Base-by-base conservation (phyloP, 441 rosid genomes). In the Pelargonium citronellum region DNA sequence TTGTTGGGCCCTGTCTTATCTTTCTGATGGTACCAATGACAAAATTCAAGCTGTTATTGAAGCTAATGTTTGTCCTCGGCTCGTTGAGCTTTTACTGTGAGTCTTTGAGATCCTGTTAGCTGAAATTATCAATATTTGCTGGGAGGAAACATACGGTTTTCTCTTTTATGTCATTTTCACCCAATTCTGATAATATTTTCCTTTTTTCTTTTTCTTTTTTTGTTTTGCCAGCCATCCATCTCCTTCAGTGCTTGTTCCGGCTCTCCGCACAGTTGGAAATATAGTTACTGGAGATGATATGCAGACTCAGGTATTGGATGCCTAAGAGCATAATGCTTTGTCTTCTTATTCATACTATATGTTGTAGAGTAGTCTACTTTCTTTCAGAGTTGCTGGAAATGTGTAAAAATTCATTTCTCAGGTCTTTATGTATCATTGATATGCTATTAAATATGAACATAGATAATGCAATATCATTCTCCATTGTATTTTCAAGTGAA, bases 181-280 rank as follows among this genome's bases (percentile, higher is more conserved):
- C 61, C 20, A 4, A 55, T 55, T 13, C 51, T 46, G 51, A 9
- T 1, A 0, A 2, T 46, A 11, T 10, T 55, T 15, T 20, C 22
- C 61, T 2, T 16, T 17, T 1, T 5, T 0, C n/a, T n/a, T n/a
- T n/a, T n/a, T n/a, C n/a, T n/a, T n/a, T 41, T 64, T 39, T 37
- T 64, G 13, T 69, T 68, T 55, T 34, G 34, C 6, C 75, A 92
- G 95, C 75, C 93, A 92, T 64, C 91, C 87, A 62, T 85, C 96
- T 67, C 91, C 92, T 12, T 85, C 95, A 2, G 91, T 92, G 78
- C 83, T 92, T n/a, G 89, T 89, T 73, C 96, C 98, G 67, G 95
- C 98, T 60, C 96, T 92, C 60, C 91, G 96, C 46, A 83, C 93
- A 0, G 87, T 90, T 71, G 95, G 96, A 61, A 89, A 92, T 73